A percentile compares a stretch with the other conserved stretches of the same genome.
These are phyloP conservation scores for Setaria italica DNA, from an alignment of 202 grass and related monocot species.

Conservation along the genomic window DNA sequence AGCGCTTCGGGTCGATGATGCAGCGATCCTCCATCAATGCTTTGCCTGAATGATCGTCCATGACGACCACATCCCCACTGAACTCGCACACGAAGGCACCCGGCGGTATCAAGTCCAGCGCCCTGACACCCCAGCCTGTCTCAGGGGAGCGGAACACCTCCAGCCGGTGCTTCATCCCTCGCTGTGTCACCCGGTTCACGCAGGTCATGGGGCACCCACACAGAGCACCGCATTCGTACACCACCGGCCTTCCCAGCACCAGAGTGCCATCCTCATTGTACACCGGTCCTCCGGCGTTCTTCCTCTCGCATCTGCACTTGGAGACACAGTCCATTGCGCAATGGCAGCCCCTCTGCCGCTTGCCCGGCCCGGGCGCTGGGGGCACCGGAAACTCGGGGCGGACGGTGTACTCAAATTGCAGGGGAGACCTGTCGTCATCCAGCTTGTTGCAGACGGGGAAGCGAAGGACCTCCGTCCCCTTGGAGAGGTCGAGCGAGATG, in stretches of 20 bases:
- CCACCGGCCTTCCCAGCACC: conserved; percentile 61
- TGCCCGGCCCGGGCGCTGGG: neutral
- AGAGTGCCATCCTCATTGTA: conserved; percentile 69
- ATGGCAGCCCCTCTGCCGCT: conserved; percentile 53
- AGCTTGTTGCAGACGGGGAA: conserved; percentile 65
- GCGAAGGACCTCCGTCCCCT: conserved; percentile 47
- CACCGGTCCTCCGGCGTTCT: conserved; percentile 42
- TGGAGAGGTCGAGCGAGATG: conserved; percentile 63
- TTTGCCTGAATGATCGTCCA: neutral
- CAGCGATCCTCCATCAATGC: neutral
- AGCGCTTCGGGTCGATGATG: conserved; percentile 64
- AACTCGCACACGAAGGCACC: conserved; percentile 76
- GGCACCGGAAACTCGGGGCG: conserved; percentile 47
- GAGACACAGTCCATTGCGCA: conserved; percentile 32
- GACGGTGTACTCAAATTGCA: conserved; percentile 55
- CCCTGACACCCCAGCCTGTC: conserved; percentile 77
- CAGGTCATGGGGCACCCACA: conserved; percentile 68
- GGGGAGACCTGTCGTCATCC: conserved; percentile 56
- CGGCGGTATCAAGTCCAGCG: conserved; percentile 72
- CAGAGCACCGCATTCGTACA: conserved; percentile 67
- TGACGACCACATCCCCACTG: conserved; percentile 49
- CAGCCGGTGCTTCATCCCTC: conserved; percentile 65
- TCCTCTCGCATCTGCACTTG: conserved; percentile 55
- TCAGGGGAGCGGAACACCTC: conserved; percentile 78
- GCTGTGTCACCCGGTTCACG: conserved; percentile 64